These are phyloP conservation scores for Seminavis robusta DNA, from an alignment of 108 stramenopile species.

Conservation along the genomic window DNA sequence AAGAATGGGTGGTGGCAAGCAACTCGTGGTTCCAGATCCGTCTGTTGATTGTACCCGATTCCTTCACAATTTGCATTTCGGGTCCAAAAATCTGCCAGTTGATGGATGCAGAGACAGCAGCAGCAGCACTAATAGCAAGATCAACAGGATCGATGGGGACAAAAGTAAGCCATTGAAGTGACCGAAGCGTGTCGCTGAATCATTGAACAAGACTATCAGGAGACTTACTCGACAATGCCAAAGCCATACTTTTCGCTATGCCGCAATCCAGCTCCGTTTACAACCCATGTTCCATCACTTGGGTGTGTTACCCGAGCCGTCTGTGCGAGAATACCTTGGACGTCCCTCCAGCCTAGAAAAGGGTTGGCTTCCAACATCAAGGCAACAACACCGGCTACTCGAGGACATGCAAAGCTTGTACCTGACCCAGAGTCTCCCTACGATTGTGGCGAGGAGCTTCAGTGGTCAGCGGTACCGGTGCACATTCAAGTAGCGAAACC, in stretches of 20 bases:
- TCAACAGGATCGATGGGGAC: too few species aligned
- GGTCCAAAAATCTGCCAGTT: constrained; percentile 16
- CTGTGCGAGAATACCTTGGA: constrained; percentile 42
- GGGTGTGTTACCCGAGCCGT: constrained; percentile 14
- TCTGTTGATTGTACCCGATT: constrained; percentile 10
- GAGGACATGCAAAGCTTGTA: constrained; percentile 14
- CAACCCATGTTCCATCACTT: background rate
- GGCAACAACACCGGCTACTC: constrained; percentile 20
- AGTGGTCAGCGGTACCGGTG: background rate
- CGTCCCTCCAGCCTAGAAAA: constrained; percentile 24
- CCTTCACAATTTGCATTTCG: constrained; percentile 13
- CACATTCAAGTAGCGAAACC: constrained; percentile 12
- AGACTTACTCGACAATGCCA: constrained; percentile 48
- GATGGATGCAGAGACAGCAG: constrained; percentile 23
- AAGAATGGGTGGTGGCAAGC: background rate
- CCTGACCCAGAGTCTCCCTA: constrained; percentile 7
- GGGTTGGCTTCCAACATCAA: constrained; percentile 25
- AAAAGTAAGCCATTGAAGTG: too few species aligned
- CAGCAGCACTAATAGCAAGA: too few species aligned
- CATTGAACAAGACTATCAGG: too few species aligned
- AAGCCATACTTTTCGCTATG: constrained; percentile 48
- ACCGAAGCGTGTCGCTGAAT: too few species aligned
- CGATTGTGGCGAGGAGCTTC: constrained; percentile 4
- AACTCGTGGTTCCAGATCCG: background rate
- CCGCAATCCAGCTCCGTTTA: constrained; percentile 31